Evolutionary conservation across 345 rosid species (phyloP).

Genomic region (Eucalyptus erythrocorys): DNA sequence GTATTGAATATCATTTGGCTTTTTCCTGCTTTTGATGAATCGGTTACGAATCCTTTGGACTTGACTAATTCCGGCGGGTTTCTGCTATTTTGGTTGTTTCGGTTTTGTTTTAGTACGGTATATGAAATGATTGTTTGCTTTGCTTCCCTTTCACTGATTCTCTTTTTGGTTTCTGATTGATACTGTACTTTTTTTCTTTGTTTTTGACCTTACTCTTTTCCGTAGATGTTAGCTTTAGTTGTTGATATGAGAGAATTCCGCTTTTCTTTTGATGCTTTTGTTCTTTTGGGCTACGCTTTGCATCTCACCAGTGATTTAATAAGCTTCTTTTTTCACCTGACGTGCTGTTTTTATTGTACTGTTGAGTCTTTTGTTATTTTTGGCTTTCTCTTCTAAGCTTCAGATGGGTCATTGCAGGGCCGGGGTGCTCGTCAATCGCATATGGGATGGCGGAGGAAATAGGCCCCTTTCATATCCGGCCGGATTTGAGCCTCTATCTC

Average conservation of each 20-base stretch:
- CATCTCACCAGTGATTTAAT: not conserved
- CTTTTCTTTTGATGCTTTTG: not conserved
- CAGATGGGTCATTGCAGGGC: constrained; percentile 32
- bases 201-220: not conserved
- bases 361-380: not conserved
- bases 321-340: not conserved
- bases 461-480: constrained; percentile 76
- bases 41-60: not conserved
- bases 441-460: constrained; percentile 89
- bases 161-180: not conserved
- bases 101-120: not conserved
- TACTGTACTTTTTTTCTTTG: not conserved
- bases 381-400: not conserved
- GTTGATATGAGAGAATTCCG: not conserved
- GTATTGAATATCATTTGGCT: not conserved
- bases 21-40: not conserved
- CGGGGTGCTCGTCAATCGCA: constrained; percentile 93
- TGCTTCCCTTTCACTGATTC: not conserved
- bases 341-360: not conserved
- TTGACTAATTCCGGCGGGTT: not conserved
- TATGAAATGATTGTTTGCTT: not conserved
- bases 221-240: not conserved
- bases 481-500: constrained; percentile 66
- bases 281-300: not conserved
- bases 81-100: not conserved